Evolutionary conservation across 2,329 filamentous ascomycete species (phyloP).

Genomic region (Cephalotrichum gorgonifer): DNA sequence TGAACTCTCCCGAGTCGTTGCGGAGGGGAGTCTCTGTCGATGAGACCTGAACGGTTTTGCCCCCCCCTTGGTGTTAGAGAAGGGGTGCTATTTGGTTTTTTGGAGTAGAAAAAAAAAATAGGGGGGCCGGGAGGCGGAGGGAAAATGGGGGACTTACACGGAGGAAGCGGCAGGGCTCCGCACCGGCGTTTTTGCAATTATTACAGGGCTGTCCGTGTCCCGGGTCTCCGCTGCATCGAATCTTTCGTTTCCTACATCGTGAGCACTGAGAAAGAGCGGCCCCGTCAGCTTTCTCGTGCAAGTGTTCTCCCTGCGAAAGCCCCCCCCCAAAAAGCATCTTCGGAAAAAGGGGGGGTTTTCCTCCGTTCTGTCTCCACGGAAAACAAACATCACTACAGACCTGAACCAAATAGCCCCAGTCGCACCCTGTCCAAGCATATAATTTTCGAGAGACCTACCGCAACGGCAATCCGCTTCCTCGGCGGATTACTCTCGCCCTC

Average conservation of each 20-base stretch:
- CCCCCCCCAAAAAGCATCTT: background rate
- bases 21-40: slow-evolving; percentile 24
- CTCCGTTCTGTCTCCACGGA: background rate
- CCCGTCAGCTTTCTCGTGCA: background rate
- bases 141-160: slow-evolving; percentile 43
- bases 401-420: background rate
- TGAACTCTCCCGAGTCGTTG: slow-evolving; percentile 20
- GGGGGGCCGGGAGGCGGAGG: background rate
- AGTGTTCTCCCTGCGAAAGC: too few species aligned
- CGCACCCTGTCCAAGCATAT: background rate
- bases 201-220: slow-evolving; percentile 68
- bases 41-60: slow-evolving; percentile 20
- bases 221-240: slow-evolving; percentile 80
- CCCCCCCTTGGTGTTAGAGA: background rate
- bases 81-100: too few species aligned
- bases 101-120: background rate
- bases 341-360: background rate
- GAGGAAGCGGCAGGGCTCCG: slow-evolving; percentile 66
- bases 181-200: slow-evolving; percentile 70
- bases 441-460: slow-evolving; percentile 31
- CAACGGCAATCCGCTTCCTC: slow-evolving; percentile 48
- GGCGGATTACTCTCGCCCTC: slow-evolving; percentile 33
- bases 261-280: slow-evolving; percentile 55
- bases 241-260: slow-evolving; percentile 86
- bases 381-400: background rate